Base-by-base conservation (phyloP, 352 stramenopile species). In the Globisporangium polare region DNA sequence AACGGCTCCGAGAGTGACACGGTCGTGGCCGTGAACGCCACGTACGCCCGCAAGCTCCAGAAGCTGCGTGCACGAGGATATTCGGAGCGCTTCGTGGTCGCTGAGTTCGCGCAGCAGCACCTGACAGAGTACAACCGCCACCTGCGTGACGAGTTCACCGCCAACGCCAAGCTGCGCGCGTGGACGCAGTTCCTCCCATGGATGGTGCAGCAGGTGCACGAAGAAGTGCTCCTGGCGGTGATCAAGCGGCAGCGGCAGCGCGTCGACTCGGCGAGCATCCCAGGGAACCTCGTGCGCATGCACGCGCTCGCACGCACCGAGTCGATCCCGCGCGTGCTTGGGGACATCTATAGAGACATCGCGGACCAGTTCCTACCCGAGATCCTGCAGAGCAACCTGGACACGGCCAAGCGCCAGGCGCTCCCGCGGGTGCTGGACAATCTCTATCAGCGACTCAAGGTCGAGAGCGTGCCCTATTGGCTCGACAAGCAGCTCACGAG, bases 391-490 rank as follows among this genome's bases (percentile, higher is more conserved):
- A 27, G 35, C 1, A 65, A 74, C 24, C 61, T 77, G 6, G 65
- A 60, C 1, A 39, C 57, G 0, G 69, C 75, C 9, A 68, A 56
- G 18, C 39, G 52, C 15, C 59, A 77, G 17, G 73, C 80, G 4
- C 60, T 90, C 7, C 81, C 83, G 1, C 77, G 83, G 1, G 80
- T 92, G 3, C 53, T 92, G 2, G 69, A 60, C 22, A 90, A 90
- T 26, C 20, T 84, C 7, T 60, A 72, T 37, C 68, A 56, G 2
- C 71, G 83, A 2, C 56, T 92, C 18, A 62, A 71, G 1, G 77
- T 90, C 39, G 83, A 92, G 49, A 67, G 60, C 12, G 74, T 79
- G 10, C 74, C 83, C 3, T 67, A 67, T 15, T 56, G 90, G 47
- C 67, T 89, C 0, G 47, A 65, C n/a, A 50, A 66, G 31, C 79